These are phyloP conservation scores for Hypoxylon crocopeplum DNA, from an alignment of 495 filamentous ascomycete species.

Conservation along the genomic window DNA sequence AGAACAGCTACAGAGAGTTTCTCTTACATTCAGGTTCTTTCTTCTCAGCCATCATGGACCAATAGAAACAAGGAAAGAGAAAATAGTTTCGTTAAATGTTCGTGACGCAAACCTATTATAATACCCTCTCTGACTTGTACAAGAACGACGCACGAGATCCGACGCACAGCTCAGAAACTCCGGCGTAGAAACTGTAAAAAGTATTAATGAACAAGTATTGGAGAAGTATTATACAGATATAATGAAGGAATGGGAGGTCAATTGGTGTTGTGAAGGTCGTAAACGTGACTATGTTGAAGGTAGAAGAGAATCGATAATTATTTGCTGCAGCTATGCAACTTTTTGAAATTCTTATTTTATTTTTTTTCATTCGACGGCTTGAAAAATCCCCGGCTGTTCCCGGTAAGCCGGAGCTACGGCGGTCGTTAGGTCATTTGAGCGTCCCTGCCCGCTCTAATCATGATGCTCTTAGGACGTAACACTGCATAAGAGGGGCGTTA, in stretches of 20 bases:
- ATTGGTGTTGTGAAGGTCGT: constrained; percentile 31
- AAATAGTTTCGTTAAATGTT: constrained; percentile 13
- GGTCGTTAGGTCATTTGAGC: constrained; percentile 27
- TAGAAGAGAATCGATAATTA: constrained; percentile 34
- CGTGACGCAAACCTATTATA: constrained; percentile 28
- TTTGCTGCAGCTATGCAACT: constrained; percentile 8
- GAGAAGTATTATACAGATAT: constrained; percentile 43
- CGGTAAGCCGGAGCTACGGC: constrained; percentile 41
- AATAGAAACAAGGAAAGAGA: constrained; percentile 16
- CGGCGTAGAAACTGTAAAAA: constrained; percentile 34
- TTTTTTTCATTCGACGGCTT: constrained; percentile 31
- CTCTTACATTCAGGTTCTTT: constrained; percentile 33
- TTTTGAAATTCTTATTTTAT: constrained; percentile 27
- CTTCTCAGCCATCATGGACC: constrained; percentile 36
- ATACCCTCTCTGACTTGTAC: constrained; percentile 29
- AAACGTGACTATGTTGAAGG: constrained; percentile 37
- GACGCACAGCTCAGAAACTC: constrained; percentile 30
- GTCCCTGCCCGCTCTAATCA: constrained; percentile 31
- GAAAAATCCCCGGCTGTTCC: constrained; percentile 41
- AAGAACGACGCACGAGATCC: constrained; percentile 29
- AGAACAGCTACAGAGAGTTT: background rate
- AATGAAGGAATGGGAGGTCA: constrained; percentile 49
- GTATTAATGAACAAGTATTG: constrained; percentile 31
- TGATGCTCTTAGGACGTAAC: constrained; percentile 36
- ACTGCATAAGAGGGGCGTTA: constrained; percentile 24